A percentile compares a stretch with the other conserved stretches of the same genome.
These are phyloP conservation scores for Cucumis hystrix DNA, from an alignment of 306 rosid genomes.

Conservation along the genomic window DNA sequence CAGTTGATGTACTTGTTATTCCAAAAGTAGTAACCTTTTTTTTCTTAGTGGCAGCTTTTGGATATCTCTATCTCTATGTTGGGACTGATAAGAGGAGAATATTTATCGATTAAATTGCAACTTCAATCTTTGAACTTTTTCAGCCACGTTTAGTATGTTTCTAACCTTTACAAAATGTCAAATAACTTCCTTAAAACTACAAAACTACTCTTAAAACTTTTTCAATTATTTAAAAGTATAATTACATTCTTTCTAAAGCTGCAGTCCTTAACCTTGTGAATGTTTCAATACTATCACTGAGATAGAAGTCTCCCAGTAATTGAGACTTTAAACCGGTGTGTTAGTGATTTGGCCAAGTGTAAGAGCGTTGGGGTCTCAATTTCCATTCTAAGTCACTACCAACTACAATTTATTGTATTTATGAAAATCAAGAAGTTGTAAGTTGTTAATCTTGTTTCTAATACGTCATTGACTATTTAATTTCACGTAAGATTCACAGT, in stretches of 20 bases:
- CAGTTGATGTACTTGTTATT: not conserved
- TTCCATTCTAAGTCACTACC: not conserved
- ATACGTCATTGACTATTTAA: too few species aligned
- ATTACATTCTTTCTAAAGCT: too few species aligned
- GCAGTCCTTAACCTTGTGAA: too few species aligned
- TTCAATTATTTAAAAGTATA: too few species aligned
- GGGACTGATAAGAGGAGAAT: not conserved
- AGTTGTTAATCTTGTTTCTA: not conserved
- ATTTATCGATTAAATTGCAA: not conserved
- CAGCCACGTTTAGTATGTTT: not conserved
- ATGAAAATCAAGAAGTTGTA: not conserved
- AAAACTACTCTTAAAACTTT: too few species aligned
- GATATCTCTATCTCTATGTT: not conserved
- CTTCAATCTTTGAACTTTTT: not conserved
- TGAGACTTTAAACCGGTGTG: not conserved
- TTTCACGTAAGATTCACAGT: too few species aligned
- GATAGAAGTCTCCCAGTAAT: too few species aligned
- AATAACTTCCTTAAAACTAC: not conserved
- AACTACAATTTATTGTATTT: too few species aligned
- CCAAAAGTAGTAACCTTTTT: not conserved
- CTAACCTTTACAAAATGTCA: too few species aligned
- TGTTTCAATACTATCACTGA: too few species aligned
- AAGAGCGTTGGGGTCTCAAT: too few species aligned
- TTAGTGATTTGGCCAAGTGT: not conserved
- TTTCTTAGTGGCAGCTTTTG: constrained; percentile 2